Percentiles rank a stretch among this genome's conserved stretches.
These are phyloP conservation scores for Hypoxylon sp. DNA, from an alignment of 2,329 filamentous ascomycete species.

Conservation along the genomic window DNA sequence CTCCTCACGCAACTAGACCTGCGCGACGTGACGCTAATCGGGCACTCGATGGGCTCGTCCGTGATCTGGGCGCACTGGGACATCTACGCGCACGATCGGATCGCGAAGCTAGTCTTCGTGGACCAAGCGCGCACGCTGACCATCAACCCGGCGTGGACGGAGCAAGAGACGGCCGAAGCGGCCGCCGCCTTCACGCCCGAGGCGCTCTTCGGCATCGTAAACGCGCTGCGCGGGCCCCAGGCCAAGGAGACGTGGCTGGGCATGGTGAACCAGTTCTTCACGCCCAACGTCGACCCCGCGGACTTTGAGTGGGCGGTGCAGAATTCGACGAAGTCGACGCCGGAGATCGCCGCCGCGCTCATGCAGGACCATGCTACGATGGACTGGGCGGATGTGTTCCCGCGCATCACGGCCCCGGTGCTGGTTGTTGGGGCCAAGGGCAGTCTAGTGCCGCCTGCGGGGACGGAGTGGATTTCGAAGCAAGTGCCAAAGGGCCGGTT, in stretches of 20 bases:
- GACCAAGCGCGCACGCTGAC: constrained; percentile 52
- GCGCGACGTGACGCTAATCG: constrained; percentile 52
- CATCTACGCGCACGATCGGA: constrained; percentile 48
- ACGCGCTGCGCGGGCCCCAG: constrained; percentile 36
- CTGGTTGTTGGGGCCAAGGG: constrained; percentile 49
- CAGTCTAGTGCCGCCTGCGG: constrained; percentile 36
- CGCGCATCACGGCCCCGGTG: constrained; percentile 51
- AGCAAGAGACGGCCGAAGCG: constrained; percentile 40
- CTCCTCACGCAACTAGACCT: constrained; percentile 53
- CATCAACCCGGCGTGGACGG: constrained; percentile 51
- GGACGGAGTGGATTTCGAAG: constrained; percentile 49
- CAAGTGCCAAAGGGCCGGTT: constrained; percentile 50
- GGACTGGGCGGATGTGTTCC: constrained; percentile 54
- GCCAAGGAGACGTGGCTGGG: constrained; percentile 27
- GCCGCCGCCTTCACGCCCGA: constrained; percentile 46
- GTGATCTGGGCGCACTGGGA: constrained; percentile 56
- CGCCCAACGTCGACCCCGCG: constrained; percentile 37
- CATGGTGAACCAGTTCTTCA: constrained; percentile 49
- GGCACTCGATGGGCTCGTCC: constrained; percentile 57
- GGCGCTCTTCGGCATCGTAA: constrained; percentile 40
- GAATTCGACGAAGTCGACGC: constrained; percentile 51
- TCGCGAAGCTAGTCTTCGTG: constrained; percentile 52
- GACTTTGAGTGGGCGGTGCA: constrained; percentile 50
- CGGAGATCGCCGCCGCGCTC: constrained; percentile 47
- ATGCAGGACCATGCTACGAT: constrained; percentile 49